phyloP scores from a whole-genome alignment of 768 basidiomycete species.

The Rhodotorula graminis region DNA sequence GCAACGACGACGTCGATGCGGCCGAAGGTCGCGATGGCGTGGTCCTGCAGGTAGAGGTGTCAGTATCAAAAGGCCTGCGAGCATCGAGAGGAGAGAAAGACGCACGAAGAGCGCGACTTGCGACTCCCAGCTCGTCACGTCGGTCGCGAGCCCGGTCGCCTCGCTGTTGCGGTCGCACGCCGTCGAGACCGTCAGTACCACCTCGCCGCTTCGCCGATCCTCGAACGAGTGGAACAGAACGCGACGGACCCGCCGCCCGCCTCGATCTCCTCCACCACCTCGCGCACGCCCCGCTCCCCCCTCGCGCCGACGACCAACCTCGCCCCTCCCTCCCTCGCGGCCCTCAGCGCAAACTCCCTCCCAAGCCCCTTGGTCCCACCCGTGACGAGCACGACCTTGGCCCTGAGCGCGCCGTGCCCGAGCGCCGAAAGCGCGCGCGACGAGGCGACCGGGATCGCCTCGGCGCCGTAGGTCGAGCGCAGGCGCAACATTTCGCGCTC shows the following conservation, averaged over 20 bases:
- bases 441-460: neutral
- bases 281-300: neutral
- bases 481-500: slow-evolving; percentile 1
- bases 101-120: slow-evolving; percentile 7
- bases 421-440: neutral
- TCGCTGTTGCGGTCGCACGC: neutral
- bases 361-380: neutral
- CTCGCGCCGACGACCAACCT: neutral
- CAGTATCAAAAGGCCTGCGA: neutral
- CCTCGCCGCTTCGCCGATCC: no score
- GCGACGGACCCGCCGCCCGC: neutral
- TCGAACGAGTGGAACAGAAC: no score
- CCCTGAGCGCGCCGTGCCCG: neutral
- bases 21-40: neutral
- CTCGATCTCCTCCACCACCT: neutral
- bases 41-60: neutral
- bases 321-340: neutral
- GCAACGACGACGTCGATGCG: neutral
- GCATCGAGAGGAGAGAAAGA: neutral
- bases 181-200: no score
- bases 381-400: slow-evolving; percentile 6
- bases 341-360: neutral
- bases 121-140: neutral
- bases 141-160: neutral
- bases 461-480: neutral